A percentile compares a stretch with the other conserved stretches of the same genome.
These are phyloP conservation scores for Annona squamosa DNA, from an alignment of 164 flowering plant genomes.

Conservation along the genomic window DNA sequence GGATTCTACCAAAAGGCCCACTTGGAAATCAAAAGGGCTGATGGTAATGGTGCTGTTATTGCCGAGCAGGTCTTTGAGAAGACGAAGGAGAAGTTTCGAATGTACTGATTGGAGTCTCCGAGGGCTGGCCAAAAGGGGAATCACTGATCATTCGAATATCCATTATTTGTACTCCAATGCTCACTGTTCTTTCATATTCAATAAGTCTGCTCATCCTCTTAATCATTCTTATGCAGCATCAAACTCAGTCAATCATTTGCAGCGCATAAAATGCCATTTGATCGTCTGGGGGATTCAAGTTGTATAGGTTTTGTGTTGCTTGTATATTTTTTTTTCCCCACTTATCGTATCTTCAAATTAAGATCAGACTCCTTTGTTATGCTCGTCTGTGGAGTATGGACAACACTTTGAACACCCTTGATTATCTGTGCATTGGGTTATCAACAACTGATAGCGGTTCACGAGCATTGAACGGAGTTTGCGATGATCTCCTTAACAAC, in stretches of 20 bases:
- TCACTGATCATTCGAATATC: background rate
- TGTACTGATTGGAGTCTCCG: conserved; percentile 34
- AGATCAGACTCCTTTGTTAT: too few relatives aligned
- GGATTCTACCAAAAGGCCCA: conserved; percentile 74
- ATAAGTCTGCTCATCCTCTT: background rate
- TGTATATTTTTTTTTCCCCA: background rate
- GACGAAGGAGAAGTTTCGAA: conserved; percentile 65
- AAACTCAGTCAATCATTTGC: background rate
- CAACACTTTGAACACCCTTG: too few relatives aligned
- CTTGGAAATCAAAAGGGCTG: conserved; percentile 87
- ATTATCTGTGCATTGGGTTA: too few relatives aligned
- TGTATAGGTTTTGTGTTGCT: background rate
- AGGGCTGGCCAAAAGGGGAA: background rate
- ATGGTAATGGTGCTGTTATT: conserved; percentile 62
- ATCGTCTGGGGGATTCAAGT: background rate
- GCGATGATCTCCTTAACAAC: too few relatives aligned
- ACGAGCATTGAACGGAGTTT: too few relatives aligned
- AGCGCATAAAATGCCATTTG: background rate
- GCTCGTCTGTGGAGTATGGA: too few relatives aligned
- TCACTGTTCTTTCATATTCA: background rate
- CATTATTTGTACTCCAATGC: background rate
- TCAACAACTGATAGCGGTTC: too few relatives aligned
- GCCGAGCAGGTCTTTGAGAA: conserved; percentile 98
- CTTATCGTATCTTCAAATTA: too few relatives aligned
- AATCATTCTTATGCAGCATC: background rate